Evolutionary conservation across 345 rosid species (phyloP).

Genomic region (Hypericum androsaemum): DNA sequence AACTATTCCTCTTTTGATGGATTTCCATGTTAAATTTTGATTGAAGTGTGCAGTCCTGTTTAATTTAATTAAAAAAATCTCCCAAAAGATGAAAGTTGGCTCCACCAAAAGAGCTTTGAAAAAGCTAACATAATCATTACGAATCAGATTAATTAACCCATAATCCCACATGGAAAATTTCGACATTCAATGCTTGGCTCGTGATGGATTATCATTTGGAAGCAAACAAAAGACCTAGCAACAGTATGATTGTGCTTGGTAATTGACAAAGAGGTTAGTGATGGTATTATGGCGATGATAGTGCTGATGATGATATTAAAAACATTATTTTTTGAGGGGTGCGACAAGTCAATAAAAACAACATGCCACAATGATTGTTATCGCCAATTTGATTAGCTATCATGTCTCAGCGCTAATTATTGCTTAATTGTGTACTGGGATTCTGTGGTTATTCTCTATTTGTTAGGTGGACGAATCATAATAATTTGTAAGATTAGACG

Average conservation of each 20-base stretch:
- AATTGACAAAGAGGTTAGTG: conserved; percentile 14
- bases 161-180: no score
- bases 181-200: background rate
- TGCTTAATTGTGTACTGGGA: no score
- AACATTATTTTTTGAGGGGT: background rate
- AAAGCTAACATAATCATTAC: no score
- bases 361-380: conserved; percentile 17
- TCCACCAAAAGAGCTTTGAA: no score
- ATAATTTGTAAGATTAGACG: conserved; percentile 6
- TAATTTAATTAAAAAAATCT: no score
- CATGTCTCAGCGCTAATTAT: background rate
- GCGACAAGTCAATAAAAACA: conserved; percentile 7
- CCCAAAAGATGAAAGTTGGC: no score
- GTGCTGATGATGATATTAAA: conserved; percentile 10
- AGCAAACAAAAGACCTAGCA: conserved; percentile 15
- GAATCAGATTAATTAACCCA: no score
- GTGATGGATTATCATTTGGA: conserved; percentile 11
- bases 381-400: conserved; percentile 12
- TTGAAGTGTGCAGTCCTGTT: no score
- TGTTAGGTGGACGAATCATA: conserved; percentile 22
- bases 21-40: no score
- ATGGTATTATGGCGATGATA: conserved; percentile 14
- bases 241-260: conserved; percentile 24
- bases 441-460: background rate
- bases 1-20: no score